phyloP scores from a whole-genome alignment of 108 stramenopile species.

The Cyclotella cryptica region DNA sequence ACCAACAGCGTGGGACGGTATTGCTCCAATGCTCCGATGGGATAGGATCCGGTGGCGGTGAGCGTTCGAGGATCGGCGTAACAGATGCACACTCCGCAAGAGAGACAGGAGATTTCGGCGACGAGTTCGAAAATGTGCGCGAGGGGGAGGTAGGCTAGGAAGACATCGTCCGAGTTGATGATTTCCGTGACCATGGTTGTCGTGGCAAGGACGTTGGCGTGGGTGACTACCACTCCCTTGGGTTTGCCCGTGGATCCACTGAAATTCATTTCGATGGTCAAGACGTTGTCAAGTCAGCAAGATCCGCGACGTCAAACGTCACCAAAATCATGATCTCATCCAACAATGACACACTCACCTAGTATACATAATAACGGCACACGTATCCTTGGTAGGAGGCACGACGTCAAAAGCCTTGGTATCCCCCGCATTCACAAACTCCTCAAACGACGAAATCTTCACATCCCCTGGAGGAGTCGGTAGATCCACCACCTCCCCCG shows the following conservation, averaged over 20 bases:
- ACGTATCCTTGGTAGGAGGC: slow-evolving; percentile 79
- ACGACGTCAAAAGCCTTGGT: slow-evolving; percentile 66
- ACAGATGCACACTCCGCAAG: slow-evolving; percentile 71
- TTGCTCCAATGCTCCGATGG: slow-evolving; percentile 85
- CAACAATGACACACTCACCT: slow-evolving; percentile 60
- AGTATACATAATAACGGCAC: slow-evolving; percentile 98
- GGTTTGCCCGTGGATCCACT: slow-evolving; percentile 86
- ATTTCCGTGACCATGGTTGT: slow-evolving; percentile 35
- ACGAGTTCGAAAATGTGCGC: slow-evolving; percentile 93
- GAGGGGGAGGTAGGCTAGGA: slow-evolving; percentile 76
- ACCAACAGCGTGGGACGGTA: slow-evolving; percentile 87
- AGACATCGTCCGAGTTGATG: slow-evolving; percentile 51
- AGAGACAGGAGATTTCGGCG: slow-evolving; percentile 75
- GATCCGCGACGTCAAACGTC: no score
- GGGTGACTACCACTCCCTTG: slow-evolving; percentile 96
- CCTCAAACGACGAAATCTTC: slow-evolving; percentile 74
- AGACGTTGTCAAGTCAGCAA: not conserved
- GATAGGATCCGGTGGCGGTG: slow-evolving; percentile 83
- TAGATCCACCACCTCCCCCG: slow-evolving; percentile 59
- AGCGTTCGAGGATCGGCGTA: slow-evolving; percentile 90
- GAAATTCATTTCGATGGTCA: not conserved
- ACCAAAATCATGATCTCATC: not conserved
- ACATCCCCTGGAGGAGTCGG: slow-evolving; percentile 59
- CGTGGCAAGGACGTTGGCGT: slow-evolving; percentile 81
- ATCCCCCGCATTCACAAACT: slow-evolving; percentile 81